Evolutionary conservation across 2,329 filamentous ascomycete species (phyloP).

Genomic region (Calonectria hongkongensis): DNA sequence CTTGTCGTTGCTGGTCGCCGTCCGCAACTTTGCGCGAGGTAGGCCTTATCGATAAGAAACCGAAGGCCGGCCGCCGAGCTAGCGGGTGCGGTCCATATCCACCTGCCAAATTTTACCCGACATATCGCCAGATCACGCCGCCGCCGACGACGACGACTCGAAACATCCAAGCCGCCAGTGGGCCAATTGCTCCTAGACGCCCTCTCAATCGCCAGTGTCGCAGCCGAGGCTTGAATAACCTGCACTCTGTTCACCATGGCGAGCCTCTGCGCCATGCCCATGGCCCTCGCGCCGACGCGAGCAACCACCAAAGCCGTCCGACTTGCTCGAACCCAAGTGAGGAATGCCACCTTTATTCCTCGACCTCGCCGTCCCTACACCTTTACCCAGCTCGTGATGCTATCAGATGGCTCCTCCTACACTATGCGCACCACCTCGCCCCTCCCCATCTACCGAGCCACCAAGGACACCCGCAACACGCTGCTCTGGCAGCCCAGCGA

Average conservation of each 20-base stretch:
- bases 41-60: slow-evolving; percentile 56
- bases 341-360: slow-evolving; percentile 88
- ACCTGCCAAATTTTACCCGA: slow-evolving; percentile 55
- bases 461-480: slow-evolving; percentile 92
- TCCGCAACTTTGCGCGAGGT: slow-evolving; percentile 23
- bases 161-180: slow-evolving; percentile 35
- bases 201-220: slow-evolving; percentile 1
- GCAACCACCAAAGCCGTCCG: slow-evolving; percentile 52
- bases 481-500: slow-evolving; percentile 92
- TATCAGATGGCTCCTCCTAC: slow-evolving; percentile 92
- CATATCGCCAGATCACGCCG: slow-evolving; percentile 40
- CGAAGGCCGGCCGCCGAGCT: slow-evolving; percentile 31
- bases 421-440: slow-evolving; percentile 87
- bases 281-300: slow-evolving; percentile 56
- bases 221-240: slow-evolving; percentile 20
- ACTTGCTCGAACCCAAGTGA: slow-evolving; percentile 73
- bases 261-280: slow-evolving; percentile 54
- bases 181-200: slow-evolving; percentile 39
- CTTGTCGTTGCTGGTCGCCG: slow-evolving; percentile 3
- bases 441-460: slow-evolving; percentile 72
- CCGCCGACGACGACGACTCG: slow-evolving; percentile 38
- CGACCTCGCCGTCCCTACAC: slow-evolving; percentile 95
- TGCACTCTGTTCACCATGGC: slow-evolving; percentile 51
- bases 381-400: slow-evolving; percentile 96
- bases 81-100: slow-evolving; percentile 43